These are phyloP conservation scores for Cryphonectria japonica DNA, from an alignment of 2,329 filamentous ascomycete genomes.

Conservation along the genomic window DNA sequence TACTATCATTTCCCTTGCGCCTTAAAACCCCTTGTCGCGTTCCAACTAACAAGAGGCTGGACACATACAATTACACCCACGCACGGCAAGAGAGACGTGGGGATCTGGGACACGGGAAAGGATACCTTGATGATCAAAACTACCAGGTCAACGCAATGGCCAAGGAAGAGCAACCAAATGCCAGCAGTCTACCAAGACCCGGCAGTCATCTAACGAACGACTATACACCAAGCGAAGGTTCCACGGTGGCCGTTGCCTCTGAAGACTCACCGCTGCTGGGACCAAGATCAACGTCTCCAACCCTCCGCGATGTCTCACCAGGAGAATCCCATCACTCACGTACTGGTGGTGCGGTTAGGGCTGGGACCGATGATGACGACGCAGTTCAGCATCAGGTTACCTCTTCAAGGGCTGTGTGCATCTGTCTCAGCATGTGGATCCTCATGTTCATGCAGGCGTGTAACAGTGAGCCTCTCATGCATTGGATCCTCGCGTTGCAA, in stretches of 20 bases:
- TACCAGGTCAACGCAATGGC: background rate
- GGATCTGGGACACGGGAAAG: background rate
- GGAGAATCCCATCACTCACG: background rate
- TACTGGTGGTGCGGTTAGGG: background rate
- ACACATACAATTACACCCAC: background rate
- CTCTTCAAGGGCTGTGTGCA: slow-evolving; percentile 44
- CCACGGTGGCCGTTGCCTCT: slow-evolving; percentile 25
- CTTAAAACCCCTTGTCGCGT: background rate
- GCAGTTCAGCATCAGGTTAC: slow-evolving; percentile 30
- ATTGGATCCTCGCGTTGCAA: background rate
- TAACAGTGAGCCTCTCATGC: background rate
- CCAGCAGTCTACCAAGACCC: background rate
- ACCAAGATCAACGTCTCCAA: slow-evolving; percentile 33
- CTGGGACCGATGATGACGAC: slow-evolving; percentile 13
- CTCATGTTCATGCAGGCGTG: slow-evolving; percentile 63
- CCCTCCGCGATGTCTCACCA: slow-evolving; percentile 31
- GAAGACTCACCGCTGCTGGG: slow-evolving; percentile 38
- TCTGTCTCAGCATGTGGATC: slow-evolving; percentile 57
- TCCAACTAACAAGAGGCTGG: background rate
- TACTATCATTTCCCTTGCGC: too few species aligned
- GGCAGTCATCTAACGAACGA: background rate
- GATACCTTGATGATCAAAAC: background rate
- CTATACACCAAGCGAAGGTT: slow-evolving; percentile 10
- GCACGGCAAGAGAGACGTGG: background rate
- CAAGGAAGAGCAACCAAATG: background rate